phyloP scores from a whole-genome alignment of 495 filamentous ascomycete species.

The Penicillium tannophilum region DNA sequence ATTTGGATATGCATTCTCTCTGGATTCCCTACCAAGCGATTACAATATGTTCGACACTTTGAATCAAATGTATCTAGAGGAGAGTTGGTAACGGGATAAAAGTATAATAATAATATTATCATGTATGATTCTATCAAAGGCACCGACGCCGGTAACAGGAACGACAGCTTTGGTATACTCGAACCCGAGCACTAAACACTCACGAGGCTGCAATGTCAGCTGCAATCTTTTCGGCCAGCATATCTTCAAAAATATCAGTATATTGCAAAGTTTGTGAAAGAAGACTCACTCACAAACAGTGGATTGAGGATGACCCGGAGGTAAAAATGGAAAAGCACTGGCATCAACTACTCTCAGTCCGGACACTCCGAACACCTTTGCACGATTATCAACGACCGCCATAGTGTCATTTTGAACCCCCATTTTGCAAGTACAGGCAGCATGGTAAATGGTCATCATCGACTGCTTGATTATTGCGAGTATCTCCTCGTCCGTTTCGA shows the following conservation, averaged over 20 bases:
- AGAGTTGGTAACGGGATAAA: slow-evolving; percentile 21
- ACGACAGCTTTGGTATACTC: background rate
- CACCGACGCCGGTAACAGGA: background rate
- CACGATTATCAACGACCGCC: slow-evolving; percentile 57
- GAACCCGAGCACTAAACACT: background rate
- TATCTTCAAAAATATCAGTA: slow-evolving; percentile 34
- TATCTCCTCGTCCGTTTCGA: slow-evolving; percentile 56
- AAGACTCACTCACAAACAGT: slow-evolving; percentile 47
- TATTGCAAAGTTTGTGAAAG: background rate
- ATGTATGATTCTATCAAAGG: background rate
- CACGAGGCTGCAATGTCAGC: slow-evolving; percentile 41
- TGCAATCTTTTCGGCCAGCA: slow-evolving; percentile 65
- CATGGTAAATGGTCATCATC: slow-evolving; percentile 56
- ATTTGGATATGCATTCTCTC: slow-evolving; percentile 30
- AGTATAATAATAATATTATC: background rate
- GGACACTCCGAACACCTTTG: slow-evolving; percentile 53
- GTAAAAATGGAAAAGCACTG: slow-evolving; percentile 56
- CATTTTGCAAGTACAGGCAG: slow-evolving; percentile 54
- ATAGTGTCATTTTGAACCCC: slow-evolving; percentile 43
- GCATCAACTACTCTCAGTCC: slow-evolving; percentile 62
- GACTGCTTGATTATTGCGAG: slow-evolving; percentile 41
- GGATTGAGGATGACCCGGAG: slow-evolving; percentile 58
- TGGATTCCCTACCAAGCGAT: slow-evolving; percentile 29
- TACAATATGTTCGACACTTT: slow-evolving; percentile 34
- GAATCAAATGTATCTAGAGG: slow-evolving; percentile 31